Evolutionary conservation across 495 filamentous ascomycete genomes (phyloP).

Genomic region (Aspergillus conjunctus): DNA sequence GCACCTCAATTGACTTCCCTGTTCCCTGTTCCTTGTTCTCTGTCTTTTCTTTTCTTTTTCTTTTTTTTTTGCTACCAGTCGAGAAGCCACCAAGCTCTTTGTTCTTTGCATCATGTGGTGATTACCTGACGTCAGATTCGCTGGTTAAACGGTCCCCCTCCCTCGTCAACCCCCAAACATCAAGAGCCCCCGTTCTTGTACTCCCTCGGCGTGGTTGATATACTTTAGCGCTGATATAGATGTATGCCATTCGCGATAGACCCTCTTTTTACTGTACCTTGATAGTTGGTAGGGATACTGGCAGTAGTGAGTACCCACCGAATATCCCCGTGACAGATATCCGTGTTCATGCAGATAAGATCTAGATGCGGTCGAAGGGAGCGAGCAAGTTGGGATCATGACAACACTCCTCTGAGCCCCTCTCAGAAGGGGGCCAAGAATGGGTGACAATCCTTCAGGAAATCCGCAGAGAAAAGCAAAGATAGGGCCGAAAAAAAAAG

Average conservation of each 20-base stretch:
- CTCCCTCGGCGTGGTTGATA: too few relatives aligned
- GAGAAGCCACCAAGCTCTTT: neutral
- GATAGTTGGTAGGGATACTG: neutral
- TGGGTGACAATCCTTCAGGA: neutral
- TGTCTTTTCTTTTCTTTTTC: neutral
- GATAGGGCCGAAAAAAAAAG: neutral
- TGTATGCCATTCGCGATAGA: neutral
- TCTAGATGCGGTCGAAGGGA: too few relatives aligned
- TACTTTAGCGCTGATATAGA: conserved; percentile 5
- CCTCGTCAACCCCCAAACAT: conserved; percentile 1
- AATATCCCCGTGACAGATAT: neutral
- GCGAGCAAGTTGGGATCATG: too few relatives aligned
- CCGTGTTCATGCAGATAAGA: too few relatives aligned
- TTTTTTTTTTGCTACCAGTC: neutral
- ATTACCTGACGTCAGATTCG: conserved; percentile 8
- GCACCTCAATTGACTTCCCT: too few relatives aligned
- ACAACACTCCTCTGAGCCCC: too few relatives aligned
- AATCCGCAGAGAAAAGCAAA: neutral
- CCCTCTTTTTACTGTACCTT: neutral
- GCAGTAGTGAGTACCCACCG: neutral
- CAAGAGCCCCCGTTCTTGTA: too few relatives aligned
- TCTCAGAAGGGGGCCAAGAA: neutral
- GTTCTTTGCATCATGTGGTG: conserved; percentile 1
- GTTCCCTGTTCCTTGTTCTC: neutral
- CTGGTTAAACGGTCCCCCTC: neutral